Conservation (phyloP, 192 early-diverging fungal genomes). For the Coemansia sp. region DNA sequence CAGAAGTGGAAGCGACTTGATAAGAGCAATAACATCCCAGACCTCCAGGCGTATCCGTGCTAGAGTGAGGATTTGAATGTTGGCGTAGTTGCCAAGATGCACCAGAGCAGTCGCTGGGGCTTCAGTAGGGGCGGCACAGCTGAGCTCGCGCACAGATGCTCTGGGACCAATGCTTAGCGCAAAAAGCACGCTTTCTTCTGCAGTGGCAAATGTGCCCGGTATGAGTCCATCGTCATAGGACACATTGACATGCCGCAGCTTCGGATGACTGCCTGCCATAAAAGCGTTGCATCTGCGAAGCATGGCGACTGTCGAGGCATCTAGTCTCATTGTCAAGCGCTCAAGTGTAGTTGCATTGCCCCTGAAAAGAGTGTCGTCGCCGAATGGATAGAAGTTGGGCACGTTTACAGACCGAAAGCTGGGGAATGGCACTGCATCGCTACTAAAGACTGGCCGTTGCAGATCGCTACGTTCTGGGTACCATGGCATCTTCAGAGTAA, state of each 20-base stretch:
- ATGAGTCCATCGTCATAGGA: not conserved
- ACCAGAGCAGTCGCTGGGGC: not conserved
- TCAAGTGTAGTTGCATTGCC: not conserved
- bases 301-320: not conserved
- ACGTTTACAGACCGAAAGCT: not conserved
- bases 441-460: not conserved
- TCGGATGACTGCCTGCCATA: not conserved
- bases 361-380: slow-evolving; percentile 12
- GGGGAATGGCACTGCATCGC: slow-evolving; percentile 2
- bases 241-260: not conserved
- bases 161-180: not conserved
- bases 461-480: not conserved
- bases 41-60: not conserved
- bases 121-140: too few relatives aligned
- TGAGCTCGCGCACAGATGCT: not conserved
- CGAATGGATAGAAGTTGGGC: slow-evolving; percentile 2
- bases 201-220: not conserved
- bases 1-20: not conserved
- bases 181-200: not conserved
- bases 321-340: not conserved
- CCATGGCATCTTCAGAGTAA: not conserved
- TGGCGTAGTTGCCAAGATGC: not conserved
- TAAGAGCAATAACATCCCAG: not conserved
- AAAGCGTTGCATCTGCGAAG: not conserved
- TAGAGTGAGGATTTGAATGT: not conserved